These are phyloP conservation scores for Cubamyces lactineus DNA, from an alignment of 768 basidiomycete species.

Conservation along the genomic window DNA sequence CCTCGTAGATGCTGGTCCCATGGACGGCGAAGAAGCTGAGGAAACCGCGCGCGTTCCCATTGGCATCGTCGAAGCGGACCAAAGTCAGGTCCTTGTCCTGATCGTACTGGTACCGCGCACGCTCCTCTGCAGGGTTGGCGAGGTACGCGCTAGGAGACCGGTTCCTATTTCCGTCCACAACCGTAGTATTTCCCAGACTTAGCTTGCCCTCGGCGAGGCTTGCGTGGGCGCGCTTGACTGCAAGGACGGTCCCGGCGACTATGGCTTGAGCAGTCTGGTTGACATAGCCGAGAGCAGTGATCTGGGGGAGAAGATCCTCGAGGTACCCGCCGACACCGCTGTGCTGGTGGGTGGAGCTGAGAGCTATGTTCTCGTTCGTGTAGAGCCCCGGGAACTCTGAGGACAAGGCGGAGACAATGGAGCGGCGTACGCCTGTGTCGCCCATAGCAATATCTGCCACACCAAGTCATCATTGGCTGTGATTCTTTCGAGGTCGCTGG, in stretches of 20 bases:
- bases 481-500: background rate
- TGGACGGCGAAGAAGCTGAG: slow-evolving; percentile 80
- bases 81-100: slow-evolving; percentile 77
- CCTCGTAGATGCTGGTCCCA: slow-evolving; percentile 79
- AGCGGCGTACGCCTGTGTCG: slow-evolving; percentile 73
- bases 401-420: slow-evolving; percentile 62
- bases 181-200: slow-evolving; percentile 67
- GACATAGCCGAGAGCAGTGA: slow-evolving; percentile 76
- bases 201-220: slow-evolving; percentile 63
- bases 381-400: slow-evolving; percentile 65
- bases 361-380: slow-evolving; percentile 70
- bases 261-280: slow-evolving; percentile 73
- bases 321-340: slow-evolving; percentile 79
- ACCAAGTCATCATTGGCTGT: background rate
- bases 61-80: slow-evolving; percentile 62
- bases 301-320: slow-evolving; percentile 76
- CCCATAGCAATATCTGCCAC: slow-evolving; percentile 77
- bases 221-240: slow-evolving; percentile 68
- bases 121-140: slow-evolving; percentile 72
- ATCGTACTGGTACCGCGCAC: slow-evolving; percentile 66
- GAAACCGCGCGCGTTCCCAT: slow-evolving; percentile 64
- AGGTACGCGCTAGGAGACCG: slow-evolving; percentile 77
- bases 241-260: slow-evolving; percentile 66
- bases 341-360: slow-evolving; percentile 77
- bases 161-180: slow-evolving; percentile 71